Base-by-base conservation (phyloP, 1,284 basidiomycete species). In the Ganoderma resinaceum region DNA sequence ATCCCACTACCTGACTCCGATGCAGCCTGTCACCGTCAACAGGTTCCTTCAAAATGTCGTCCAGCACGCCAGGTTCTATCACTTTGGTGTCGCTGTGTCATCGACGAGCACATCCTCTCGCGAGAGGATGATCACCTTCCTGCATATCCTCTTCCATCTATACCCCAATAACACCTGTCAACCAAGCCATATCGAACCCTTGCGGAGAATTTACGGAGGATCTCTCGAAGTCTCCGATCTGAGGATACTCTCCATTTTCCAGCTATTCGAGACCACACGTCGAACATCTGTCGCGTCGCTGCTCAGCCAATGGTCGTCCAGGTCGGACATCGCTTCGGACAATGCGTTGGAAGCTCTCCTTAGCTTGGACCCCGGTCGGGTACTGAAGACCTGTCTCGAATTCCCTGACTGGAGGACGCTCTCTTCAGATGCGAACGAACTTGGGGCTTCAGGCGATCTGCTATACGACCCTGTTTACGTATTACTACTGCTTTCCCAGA, bases 381-480 rank as follows among this genome's bases (percentile, higher is more conserved):
- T 95, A 31, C 86, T 96, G 65, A 87, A 89, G 42, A 94, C 94
- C 0, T 95, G 90, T 74, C 82, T 92, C 14, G 80, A 85, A 5
- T 97, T 92, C 77, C 95, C 96, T 0, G 79, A 81, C 43, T 86
- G 87, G 85, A 83, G 90, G 46, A 77, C 76, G 11, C 72, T 88
- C 12, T 80, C 80, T 5, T 81, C 82, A 26, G 81, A 83, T 53
- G 62, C 70, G 1, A 76, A 72, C 2, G 72, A 72, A 6, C 52
- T 73, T 29, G 70, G 73, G 26, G 66, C 74, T 9, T 66, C 78
- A 26, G 84, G 86, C 35, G 76, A 73, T 20, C 80, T 79, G 5
- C 74, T 92, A 31, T 98, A 97, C 74, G 96, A 98, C 76, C 95
- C 96, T 0, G 79, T 91, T 0, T 95, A 97, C 77, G 79, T 96